phyloP scores from a whole-genome alignment of 2,329 filamentous ascomycete species.

The Metarhizium sp. region DNA sequence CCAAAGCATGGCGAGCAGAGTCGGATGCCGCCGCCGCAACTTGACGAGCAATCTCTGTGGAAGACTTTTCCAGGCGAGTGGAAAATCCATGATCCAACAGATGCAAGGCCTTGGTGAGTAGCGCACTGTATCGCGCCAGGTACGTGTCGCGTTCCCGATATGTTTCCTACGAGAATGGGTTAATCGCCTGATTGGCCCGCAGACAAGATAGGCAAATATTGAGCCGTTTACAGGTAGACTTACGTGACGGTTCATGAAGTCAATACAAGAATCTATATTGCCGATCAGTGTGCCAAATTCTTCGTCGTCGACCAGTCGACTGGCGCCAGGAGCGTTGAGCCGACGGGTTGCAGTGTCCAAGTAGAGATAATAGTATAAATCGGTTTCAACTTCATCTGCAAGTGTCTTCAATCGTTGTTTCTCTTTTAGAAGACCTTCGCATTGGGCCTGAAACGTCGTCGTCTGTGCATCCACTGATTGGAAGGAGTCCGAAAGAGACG shows the following conservation, averaged over 20 bases:
- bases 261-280: constrained; percentile 81
- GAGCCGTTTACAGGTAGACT: constrained; percentile 18
- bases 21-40: constrained; percentile 47
- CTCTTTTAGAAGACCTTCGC: constrained; percentile 75
- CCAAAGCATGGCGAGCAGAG: constrained; percentile 48
- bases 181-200: neutral
- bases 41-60: constrained; percentile 44
- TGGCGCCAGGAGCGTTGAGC: constrained; percentile 84
- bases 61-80: constrained; percentile 41
- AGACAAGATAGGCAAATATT: neutral
- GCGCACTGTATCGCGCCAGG: constrained; percentile 73
- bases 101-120: constrained; percentile 60
- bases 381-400: constrained; percentile 76
- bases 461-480: constrained; percentile 82
- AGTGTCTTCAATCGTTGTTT: constrained; percentile 71
- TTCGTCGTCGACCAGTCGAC: constrained; percentile 72
- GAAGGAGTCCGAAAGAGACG: constrained; percentile 77
- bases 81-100: constrained; percentile 50
- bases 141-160: constrained; percentile 87
- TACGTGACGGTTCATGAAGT: constrained; percentile 84
- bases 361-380: constrained; percentile 91
- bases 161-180: constrained; percentile 43
- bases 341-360: constrained; percentile 83
- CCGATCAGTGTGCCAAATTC: constrained; percentile 82
- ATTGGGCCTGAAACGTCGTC: constrained; percentile 85